phyloP scores from a whole-genome alignment of 257 asterid species.

The Nyctanthes arbortristis region DNA sequence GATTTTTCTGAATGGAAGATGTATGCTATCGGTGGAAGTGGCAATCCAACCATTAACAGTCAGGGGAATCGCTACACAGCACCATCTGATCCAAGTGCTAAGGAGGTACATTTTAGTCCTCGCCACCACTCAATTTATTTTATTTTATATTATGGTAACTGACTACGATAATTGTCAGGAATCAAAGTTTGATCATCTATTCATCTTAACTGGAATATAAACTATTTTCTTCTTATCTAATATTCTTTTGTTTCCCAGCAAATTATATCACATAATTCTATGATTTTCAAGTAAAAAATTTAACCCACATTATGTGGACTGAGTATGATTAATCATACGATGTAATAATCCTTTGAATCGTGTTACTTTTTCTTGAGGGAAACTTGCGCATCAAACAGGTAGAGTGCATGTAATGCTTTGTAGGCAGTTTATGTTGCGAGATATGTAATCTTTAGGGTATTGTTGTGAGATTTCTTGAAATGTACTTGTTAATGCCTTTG shows the following conservation, averaged over 20 bases:
- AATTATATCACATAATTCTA: not conserved
- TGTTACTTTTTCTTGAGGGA: not conserved
- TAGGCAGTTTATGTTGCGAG: not conserved
- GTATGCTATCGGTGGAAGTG: constrained; percentile 76
- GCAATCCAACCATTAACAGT: constrained; percentile 62
- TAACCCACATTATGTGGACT: not conserved
- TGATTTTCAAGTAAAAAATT: constrained; percentile 3
- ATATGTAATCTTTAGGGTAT: not conserved
- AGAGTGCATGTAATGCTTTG: not conserved
- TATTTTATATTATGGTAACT: too few species aligned
- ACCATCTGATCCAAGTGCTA: constrained; percentile 52
- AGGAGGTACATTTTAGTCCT: constrained; percentile 50
- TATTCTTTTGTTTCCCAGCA: not conserved
- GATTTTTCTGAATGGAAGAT: constrained; percentile 67
- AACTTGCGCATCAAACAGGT: not conserved
- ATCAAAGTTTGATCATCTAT: too few species aligned
- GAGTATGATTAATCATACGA: not conserved
- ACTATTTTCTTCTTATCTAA: not conserved
- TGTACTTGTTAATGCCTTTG: not conserved
- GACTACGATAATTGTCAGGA: too few species aligned
- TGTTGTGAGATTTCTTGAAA: not conserved
- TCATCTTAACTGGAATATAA: not conserved
- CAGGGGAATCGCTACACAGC: constrained; percentile 67
- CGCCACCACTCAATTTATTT: too few species aligned
- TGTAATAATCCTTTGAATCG: not conserved